Percentiles rank a stretch among this genome's conserved stretches.
Evolutionary conservation across 176 grass and related monocot species (phyloP).

Genomic region (Pontederia paniculata): DNA sequence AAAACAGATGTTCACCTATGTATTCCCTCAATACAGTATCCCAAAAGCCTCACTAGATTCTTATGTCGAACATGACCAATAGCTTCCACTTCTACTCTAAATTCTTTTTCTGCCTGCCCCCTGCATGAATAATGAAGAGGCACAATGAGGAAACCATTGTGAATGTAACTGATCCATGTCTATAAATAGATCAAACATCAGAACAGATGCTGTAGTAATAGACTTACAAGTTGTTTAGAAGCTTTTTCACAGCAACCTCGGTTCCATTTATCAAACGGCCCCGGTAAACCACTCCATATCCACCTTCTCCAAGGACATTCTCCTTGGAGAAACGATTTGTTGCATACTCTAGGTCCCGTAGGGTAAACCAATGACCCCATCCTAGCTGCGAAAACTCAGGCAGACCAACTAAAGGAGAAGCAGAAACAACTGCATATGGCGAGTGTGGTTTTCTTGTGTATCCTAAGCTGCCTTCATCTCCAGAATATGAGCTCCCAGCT

Average conservation of each 20-base stretch:
- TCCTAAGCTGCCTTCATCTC: conserved; percentile 51
- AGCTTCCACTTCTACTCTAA: conserved; percentile 95
- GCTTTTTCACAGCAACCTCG: conserved; percentile 89
- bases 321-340: conserved; percentile 59
- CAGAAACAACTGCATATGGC: conserved; percentile 25
- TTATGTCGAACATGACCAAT: conserved; percentile 92
- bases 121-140: conserved; percentile 24
- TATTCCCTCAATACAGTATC: conserved; percentile 85
- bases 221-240: conserved; percentile 92
- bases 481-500: conserved; percentile 69
- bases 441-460: conserved; percentile 44
- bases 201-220: conserved; percentile 15
- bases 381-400: conserved; percentile 73
- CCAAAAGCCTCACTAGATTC: conserved; percentile 87
- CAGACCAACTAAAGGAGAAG: conserved; percentile 54
- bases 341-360: conserved; percentile 73
- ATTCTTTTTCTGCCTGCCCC: conserved; percentile 96
- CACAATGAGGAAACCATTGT: conserved; percentile 3
- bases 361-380: conserved; percentile 97
- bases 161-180: not conserved
- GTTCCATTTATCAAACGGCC: conserved; percentile 59
- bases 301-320: conserved; percentile 85
- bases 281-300: conserved; percentile 83
- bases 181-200: not conserved
- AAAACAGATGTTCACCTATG: conserved; percentile 61